These are phyloP conservation scores for Paracoccidioides lutzii DNA, from an alignment of 2,329 filamentous ascomycete species.

Conservation along the genomic window DNA sequence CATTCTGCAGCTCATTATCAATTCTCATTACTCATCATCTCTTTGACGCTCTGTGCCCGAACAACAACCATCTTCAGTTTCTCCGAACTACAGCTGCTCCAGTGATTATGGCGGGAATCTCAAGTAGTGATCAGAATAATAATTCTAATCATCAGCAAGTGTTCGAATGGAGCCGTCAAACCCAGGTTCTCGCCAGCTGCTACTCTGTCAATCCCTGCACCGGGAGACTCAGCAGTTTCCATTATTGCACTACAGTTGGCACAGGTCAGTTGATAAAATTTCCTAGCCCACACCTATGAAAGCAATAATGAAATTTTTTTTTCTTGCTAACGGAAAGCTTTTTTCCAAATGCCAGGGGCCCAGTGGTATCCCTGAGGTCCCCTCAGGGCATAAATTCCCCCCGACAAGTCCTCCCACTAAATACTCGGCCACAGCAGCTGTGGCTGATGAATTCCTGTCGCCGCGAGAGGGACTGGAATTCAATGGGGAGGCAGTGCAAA, in stretches of 20 bases:
- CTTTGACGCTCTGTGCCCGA: no score
- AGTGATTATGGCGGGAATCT: constrained; percentile 1
- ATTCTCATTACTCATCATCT: no score
- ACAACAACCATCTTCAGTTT: background rate
- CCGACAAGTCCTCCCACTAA: constrained; percentile 81
- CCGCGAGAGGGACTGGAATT: constrained; percentile 23
- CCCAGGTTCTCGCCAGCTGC: constrained; percentile 80
- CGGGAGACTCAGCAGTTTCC: constrained; percentile 65
- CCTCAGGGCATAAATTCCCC: constrained; percentile 72
- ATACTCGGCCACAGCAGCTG: constrained; percentile 46
- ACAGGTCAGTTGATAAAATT: constrained; percentile 44
- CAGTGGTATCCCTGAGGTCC: constrained; percentile 95
- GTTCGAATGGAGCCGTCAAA: constrained; percentile 40
- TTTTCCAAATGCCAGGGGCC: constrained; percentile 43
- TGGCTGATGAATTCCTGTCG: background rate
- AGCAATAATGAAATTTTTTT: background rate
- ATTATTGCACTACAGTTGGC: constrained; percentile 90
- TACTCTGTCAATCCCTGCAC: constrained; percentile 64
- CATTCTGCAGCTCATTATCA: background rate
- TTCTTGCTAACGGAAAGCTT: constrained; percentile 2
- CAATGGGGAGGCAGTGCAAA: constrained; percentile 83
- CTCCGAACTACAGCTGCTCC: background rate
- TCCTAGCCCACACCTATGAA: background rate
- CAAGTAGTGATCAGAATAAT: constrained; percentile 56
- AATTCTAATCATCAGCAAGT: constrained; percentile 50